Evolutionary conservation across 176 grass and related monocot genomes (phyloP), one percentile per base, ranked within the genome.

Genomic region (Themeda triandra): DNA sequence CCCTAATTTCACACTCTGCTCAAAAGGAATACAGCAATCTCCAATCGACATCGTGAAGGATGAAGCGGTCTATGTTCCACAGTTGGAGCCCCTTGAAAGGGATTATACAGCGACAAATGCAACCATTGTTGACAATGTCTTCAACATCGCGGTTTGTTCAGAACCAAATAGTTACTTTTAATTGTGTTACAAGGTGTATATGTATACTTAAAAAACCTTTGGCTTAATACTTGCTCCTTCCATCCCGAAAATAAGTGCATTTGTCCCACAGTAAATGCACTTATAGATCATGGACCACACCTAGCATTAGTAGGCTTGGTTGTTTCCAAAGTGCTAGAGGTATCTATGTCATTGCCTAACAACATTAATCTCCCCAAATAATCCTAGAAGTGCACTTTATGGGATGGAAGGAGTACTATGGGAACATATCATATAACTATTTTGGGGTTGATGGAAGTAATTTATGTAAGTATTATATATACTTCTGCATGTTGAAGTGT

Each of bases 121-220:
- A 63, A 91, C 88, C 60, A 86, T 94, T 76, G 74, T 92, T 82
- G 90, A 92, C 68, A 94, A 94, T 82, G 79, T 86, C 69, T 80
- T 86, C 90, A 94, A 92, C 60, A 89, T 97, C 8, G 89, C 64
- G 79, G 92, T 97, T 84, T 86, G 89, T 78, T 89, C 83, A 30
- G 41, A 70, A 69, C 28, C 56, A 30, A 73, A 7, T 31, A 31
- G 15, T 49, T 73, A 79, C 11, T 45, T 18, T 66, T 89, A 29
- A 63, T 69, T 80, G 51, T 82, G 6, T 59, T 15, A 24, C 4
- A 41, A 58, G 70, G 66, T 39, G 66, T 39, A 5, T 41, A 19
- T 27, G 13, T 7, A 51, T 37, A 37, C 6, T 53, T 23, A 21
- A 54, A 29, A 35, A 56, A 69, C 12, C 18, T 25, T 8, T 51